Evolutionary conservation across 2,329 filamentous ascomycete genomes (phyloP).

Genomic region (Xylaria sp.): DNA sequence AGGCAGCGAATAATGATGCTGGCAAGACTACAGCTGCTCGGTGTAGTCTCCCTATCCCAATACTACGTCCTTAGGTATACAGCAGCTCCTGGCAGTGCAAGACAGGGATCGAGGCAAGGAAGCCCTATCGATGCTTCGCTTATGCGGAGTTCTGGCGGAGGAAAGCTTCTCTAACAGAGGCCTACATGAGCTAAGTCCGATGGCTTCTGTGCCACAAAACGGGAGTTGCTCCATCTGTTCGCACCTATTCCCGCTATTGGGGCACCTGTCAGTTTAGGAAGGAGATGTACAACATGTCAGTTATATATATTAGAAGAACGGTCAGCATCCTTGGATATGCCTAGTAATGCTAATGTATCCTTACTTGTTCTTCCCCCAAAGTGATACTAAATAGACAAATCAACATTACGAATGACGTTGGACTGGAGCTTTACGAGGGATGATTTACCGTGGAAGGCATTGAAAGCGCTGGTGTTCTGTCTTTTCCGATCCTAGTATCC

Average conservation of each 20-base stretch:
- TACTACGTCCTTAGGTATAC: not conserved
- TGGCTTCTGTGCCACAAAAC: not conserved
- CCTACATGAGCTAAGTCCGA: constrained; percentile 1
- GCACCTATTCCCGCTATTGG: not conserved
- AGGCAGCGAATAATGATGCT: not conserved
- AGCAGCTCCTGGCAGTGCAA: not conserved
- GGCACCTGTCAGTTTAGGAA: not conserved
- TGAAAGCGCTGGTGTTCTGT: no score
- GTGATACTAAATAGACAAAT: not conserved
- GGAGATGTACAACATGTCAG: not conserved
- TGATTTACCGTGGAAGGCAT: no score
- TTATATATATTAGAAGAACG: not conserved
- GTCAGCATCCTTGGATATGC: not conserved
- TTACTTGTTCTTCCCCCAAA: not conserved
- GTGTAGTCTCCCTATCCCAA: constrained; percentile 4
- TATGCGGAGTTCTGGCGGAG: no score
- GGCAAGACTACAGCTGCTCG: not conserved
- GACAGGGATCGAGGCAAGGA: constrained; percentile 21
- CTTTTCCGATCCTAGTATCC: no score
- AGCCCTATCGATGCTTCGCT: constrained; percentile 31
- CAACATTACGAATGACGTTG: no score
- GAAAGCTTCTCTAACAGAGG: constrained; percentile 25
- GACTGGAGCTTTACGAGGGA: not conserved
- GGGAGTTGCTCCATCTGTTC: not conserved
- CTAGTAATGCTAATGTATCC: no score